phyloP scores from a whole-genome alignment of 2,329 filamentous ascomycete species.

The Aspergillus versicolor region DNA sequence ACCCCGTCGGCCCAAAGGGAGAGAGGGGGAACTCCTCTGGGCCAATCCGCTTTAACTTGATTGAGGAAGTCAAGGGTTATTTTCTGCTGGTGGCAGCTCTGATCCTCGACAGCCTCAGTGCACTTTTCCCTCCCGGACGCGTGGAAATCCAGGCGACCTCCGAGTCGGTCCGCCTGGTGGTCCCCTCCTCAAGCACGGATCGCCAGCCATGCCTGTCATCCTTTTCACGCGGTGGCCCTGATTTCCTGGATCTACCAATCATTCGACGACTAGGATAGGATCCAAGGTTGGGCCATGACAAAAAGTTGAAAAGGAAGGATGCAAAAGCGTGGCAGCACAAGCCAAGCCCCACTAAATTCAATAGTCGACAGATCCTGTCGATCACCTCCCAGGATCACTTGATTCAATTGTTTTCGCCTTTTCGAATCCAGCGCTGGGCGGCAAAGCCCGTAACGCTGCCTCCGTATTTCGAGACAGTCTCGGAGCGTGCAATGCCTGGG shows the following conservation, averaged over 20 bases:
- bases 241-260: conserved; percentile 11
- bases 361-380: conserved; percentile 41
- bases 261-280: conserved; percentile 1
- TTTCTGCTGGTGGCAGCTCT: neutral
- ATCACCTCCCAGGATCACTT: conserved; percentile 33
- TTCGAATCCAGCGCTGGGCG: conserved; percentile 2
- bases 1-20: conserved; percentile 9
- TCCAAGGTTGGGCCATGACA: conserved; percentile 4
- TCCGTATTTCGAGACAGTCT: neutral
- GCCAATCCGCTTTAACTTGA: conserved; percentile 4
- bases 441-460: neutral
- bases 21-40: neutral
- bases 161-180: neutral
- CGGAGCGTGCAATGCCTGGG: neutral
- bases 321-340: conserved; percentile 19
- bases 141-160: conserved; percentile 1
- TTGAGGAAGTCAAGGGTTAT: neutral
- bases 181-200: conserved; percentile 13
- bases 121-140: conserved; percentile 1
- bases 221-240: conserved; percentile 11
- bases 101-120: neutral
- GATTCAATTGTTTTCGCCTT: conserved; percentile 13
- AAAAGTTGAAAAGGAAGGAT: conserved; percentile 6
- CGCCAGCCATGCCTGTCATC: conserved; percentile 19
- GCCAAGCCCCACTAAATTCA: conserved; percentile 38